Percentiles rank a stretch among this genome's conserved stretches.
Evolutionary conservation across 495 filamentous ascomycete species (phyloP).

Genomic region (Gamarada debralockiae): DNA sequence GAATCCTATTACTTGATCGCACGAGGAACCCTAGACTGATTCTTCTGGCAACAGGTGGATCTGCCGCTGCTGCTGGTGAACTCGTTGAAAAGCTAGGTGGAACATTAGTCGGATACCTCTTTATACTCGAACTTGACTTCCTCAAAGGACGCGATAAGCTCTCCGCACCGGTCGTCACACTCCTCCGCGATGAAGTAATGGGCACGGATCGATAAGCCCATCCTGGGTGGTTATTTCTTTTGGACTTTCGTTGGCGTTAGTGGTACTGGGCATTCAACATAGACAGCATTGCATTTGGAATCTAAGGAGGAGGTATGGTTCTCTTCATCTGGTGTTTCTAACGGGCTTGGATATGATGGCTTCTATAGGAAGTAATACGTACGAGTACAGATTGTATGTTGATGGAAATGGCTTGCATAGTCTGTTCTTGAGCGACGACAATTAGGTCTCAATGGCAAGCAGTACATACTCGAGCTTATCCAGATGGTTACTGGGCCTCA

Average conservation of each 20-base stretch:
- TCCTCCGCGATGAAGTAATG: conserved; percentile 45
- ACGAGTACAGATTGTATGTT: background rate
- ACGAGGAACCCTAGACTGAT: background rate
- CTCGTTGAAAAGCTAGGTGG: conserved; percentile 84
- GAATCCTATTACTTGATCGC: background rate
- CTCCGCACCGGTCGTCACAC: conserved; percentile 74
- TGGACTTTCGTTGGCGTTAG: background rate
- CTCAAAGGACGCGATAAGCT: conserved; percentile 90
- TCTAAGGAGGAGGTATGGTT: background rate
- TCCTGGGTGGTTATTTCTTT: too few species aligned
- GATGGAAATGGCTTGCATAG: background rate
- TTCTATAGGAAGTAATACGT: background rate
- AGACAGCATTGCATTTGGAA: background rate
- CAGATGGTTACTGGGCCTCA: too few species aligned
- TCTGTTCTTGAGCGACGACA: background rate
- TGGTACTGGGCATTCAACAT: background rate
- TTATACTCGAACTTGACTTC: conserved; percentile 95
- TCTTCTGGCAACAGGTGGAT: conserved; percentile 61
- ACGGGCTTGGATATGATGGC: background rate
- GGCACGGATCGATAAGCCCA: background rate
- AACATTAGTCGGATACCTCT: conserved; percentile 81
- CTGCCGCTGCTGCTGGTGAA: conserved; percentile 79
- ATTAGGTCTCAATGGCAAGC: background rate
- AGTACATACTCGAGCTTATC: background rate
- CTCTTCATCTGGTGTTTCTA: too few species aligned